Conservation (phyloP, 768 basidiomycete species). For the Naganishia kalamii region DNA sequence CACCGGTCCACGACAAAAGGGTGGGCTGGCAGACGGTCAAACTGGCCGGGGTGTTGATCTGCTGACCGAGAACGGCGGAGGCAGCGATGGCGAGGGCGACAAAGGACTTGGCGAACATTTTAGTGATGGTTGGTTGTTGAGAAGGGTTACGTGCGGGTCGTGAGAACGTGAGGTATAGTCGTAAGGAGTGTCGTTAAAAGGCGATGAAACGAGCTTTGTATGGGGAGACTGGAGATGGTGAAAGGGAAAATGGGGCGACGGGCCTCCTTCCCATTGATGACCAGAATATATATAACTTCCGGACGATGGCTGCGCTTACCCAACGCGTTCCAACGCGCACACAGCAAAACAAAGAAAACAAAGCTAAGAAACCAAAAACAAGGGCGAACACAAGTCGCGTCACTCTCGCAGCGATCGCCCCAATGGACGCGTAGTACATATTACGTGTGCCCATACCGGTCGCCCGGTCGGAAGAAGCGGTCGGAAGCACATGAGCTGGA, state of each 20-base stretch:
- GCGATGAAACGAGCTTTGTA: not conserved
- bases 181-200: constrained; percentile 13
- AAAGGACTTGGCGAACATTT: constrained; percentile 18
- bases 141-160: not conserved
- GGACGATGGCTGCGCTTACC: not conserved
- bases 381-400: no score
- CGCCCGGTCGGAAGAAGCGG: no score
- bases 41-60: constrained; percentile 43
- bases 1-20: constrained; percentile 34
- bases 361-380: no score
- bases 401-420: no score
- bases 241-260: not conserved
- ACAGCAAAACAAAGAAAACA: no score
- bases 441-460: no score
- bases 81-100: constrained; percentile 17
- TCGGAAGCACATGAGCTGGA: no score
- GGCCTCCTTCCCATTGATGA: not conserved
- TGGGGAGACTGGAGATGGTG: not conserved
- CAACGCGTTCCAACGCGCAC: no score
- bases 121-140: not conserved
- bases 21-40: constrained; percentile 31
- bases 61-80: constrained; percentile 33
- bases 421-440: no score
- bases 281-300: not conserved
- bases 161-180: not conserved